A percentile compares a stretch with the other conserved stretches of the same genome.
Conservation (phyloP, 2,329 filamentous ascomycete genomes). For the Fusarium foetens region DNA sequence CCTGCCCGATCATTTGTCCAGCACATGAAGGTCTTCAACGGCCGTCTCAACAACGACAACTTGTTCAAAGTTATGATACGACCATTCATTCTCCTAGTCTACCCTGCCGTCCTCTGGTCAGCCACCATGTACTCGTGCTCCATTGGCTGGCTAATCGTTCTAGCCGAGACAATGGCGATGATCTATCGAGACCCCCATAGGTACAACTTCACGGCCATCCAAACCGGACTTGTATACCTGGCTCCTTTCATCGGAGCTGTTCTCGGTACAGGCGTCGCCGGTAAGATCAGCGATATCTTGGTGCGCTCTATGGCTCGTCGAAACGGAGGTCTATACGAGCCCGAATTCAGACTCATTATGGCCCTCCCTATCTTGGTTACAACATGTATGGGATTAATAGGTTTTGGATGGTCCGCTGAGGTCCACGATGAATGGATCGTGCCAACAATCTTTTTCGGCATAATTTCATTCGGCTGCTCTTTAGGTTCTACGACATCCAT, state of each 20-base stretch:
- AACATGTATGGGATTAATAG: constrained; percentile 87
- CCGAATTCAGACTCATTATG: constrained; percentile 92
- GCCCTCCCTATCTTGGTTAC: constrained; percentile 79
- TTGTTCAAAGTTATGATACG: too few species aligned
- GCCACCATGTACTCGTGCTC: too few species aligned
- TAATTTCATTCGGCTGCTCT: constrained; percentile 91
- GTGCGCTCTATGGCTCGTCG: constrained; percentile 81
- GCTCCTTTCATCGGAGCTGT: constrained; percentile 89
- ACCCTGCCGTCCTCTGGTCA: too few species aligned
- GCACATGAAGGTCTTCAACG: too few species aligned
- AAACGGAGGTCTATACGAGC: constrained; percentile 92
- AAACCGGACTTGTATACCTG: constrained; percentile 86
- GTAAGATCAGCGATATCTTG: constrained; percentile 84
- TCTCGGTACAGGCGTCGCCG: constrained; percentile 87
- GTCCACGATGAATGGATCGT: constrained; percentile 84
- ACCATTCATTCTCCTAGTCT: too few species aligned
- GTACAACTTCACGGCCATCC: constrained; percentile 84
- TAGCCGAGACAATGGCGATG: too few species aligned
- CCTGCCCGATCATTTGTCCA: too few species aligned
- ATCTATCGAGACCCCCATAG: constrained; percentile 23
- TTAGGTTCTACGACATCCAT: constrained; percentile 90
- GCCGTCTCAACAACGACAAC: too few species aligned
- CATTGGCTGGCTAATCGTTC: too few species aligned
- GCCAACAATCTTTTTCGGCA: constrained; percentile 89
- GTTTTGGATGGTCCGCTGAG: constrained; percentile 89